phyloP scores from a whole-genome alignment of 2,329 filamentous ascomycete species.

The Trichoderma asperellum region DNA sequence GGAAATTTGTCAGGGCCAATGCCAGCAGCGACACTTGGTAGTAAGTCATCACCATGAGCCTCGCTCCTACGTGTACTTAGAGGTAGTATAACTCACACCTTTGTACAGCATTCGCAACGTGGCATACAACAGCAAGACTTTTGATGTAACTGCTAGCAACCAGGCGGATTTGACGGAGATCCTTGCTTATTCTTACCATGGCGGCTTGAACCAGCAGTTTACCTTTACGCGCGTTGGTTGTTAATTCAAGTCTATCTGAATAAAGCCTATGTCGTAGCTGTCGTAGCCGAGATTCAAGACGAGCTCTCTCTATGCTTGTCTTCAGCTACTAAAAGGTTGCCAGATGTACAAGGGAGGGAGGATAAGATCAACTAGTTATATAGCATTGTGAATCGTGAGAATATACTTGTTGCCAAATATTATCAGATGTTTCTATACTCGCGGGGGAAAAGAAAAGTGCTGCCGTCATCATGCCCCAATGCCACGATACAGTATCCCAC shows the following conservation, averaged over 20 bases:
- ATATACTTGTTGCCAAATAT: neutral
- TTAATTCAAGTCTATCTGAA: neutral
- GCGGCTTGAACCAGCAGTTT: constrained; percentile 13
- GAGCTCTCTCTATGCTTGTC: too few relatives aligned
- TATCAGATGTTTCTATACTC: neutral
- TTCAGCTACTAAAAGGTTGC: neutral
- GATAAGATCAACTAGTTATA: neutral
- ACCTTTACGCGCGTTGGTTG: neutral
- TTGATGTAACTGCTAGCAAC: constrained; percentile 6
- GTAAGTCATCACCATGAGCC: neutral
- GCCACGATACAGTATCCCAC: too few relatives aligned
- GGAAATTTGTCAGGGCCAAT: neutral
- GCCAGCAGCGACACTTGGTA: neutral
- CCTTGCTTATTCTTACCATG: neutral
- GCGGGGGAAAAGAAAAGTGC: neutral
- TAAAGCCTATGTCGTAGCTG: neutral
- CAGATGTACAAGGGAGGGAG: too few relatives aligned
- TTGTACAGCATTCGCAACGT: constrained; percentile 1
- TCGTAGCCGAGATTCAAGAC: neutral
- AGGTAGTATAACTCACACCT: neutral
- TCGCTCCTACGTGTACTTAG: neutral
- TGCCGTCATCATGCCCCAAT: neutral
- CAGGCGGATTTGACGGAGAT: constrained; percentile 17
- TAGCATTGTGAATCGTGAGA: neutral
- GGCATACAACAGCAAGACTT: neutral